Evolutionary conservation across 83 land plant genomes (phyloP).

Genomic region (Thuja plicata): DNA sequence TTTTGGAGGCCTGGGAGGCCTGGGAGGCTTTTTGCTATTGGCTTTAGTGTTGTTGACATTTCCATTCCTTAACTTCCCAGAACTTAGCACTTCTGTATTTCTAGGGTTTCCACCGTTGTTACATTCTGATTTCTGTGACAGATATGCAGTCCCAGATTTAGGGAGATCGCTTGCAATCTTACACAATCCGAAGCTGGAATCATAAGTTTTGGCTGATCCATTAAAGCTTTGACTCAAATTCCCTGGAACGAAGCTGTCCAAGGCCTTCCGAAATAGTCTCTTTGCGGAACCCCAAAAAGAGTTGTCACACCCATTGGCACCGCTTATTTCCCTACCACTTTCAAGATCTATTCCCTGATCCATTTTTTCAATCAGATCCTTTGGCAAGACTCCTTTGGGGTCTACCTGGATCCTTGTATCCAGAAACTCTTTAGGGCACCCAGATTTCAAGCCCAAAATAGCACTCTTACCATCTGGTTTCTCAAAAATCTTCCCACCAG

Average conservation of each 20-base stretch:
- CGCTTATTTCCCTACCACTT: conserved; percentile 4
- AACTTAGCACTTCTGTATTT: not conserved
- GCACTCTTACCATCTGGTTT: not conserved
- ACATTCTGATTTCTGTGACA: not conserved
- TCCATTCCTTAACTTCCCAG: not conserved
- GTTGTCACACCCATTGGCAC: not conserved
- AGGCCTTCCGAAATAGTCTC: not conserved
- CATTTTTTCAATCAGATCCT: not conserved
- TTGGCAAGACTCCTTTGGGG: not conserved
- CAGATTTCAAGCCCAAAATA: not conserved
- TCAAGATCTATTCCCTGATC: not conserved
- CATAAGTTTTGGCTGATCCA: not conserved
- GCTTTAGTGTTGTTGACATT: conserved; percentile 14
- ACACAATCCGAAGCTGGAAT: not conserved
- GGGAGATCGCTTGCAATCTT: not conserved
- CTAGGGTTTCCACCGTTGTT: not conserved
- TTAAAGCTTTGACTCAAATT: not conserved
- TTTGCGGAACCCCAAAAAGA: conserved; percentile 10
- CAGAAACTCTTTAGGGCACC: not conserved
- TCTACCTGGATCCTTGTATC: not conserved
- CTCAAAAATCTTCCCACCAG: no score
- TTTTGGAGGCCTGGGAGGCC: conserved; percentile 39
- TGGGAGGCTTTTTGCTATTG: conserved; percentile 27
- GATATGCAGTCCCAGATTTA: not conserved
- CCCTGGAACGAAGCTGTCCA: not conserved